Conservation (phyloP, 768 basidiomycete genomes). For the Basidioascus undulatus region DNA sequence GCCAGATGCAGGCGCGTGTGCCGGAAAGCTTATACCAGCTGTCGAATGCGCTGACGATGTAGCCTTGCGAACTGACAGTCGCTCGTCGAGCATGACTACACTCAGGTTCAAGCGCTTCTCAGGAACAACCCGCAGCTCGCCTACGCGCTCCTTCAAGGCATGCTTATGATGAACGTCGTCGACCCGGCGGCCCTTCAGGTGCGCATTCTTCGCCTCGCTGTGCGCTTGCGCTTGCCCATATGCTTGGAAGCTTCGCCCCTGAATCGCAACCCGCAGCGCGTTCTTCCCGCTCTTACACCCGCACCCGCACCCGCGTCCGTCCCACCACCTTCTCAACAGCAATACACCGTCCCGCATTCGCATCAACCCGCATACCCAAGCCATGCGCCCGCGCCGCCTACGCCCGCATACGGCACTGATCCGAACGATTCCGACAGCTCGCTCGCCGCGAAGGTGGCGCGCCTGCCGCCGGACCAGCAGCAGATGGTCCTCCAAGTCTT, state of each 20-base stretch:
- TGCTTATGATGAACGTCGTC: conserved; percentile 79
- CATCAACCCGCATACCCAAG: no score
- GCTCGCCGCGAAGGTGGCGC: no score
- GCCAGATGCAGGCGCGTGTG: conserved; percentile 78
- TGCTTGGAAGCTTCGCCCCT: no score
- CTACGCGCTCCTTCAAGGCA: conserved; percentile 85
- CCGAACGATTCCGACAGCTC: no score
- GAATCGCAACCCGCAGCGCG: no score
- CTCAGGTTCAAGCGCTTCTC: conserved; percentile 59
- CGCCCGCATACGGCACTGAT: no score
- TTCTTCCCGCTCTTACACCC: no score
- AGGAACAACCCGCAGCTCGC: conserved; percentile 72
- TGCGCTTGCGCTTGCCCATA: no score
- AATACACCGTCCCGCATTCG: no score
- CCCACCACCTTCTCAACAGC: conserved; percentile 15
- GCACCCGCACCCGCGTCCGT: conserved; percentile 10
- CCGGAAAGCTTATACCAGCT: background rate
- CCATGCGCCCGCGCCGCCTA: no score
- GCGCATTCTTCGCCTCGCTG: conserved; percentile 10
- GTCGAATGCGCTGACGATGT: background rate
- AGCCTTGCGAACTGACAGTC: conserved; percentile 40
- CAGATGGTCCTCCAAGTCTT: conserved; percentile 31
- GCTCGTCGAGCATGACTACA: conserved; percentile 67
- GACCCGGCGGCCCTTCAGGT: conserved; percentile 65
- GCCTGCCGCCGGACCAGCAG: background rate